phyloP scores from a whole-genome alignment of 2,329 filamentous ascomycete species.

The Scedosporium dehoogii region DNA sequence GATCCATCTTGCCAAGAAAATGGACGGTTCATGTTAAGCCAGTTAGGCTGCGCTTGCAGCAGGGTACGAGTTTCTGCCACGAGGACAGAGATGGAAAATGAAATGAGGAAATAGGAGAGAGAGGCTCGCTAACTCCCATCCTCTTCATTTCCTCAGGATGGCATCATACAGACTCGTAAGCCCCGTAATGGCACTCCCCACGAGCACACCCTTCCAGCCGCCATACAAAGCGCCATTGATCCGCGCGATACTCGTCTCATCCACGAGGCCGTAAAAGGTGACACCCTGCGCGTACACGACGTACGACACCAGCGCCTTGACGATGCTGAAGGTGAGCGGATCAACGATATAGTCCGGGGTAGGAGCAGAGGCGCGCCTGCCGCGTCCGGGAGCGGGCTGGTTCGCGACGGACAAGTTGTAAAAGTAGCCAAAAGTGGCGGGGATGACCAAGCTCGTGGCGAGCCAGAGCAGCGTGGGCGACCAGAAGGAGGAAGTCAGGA shows the following conservation, averaged over 20 bases:
- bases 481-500: constrained; percentile 77
- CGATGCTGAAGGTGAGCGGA: constrained; percentile 81
- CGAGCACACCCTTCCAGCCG: constrained; percentile 59
- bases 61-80: too few species aligned
- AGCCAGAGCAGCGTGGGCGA: constrained; percentile 68
- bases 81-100: too few species aligned
- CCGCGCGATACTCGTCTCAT: constrained; percentile 46
- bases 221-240: constrained; percentile 61
- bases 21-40: too few species aligned
- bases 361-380: constrained; percentile 32
- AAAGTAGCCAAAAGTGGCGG: constrained; percentile 70
- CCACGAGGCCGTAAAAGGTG: constrained; percentile 52
- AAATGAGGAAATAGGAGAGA: too few species aligned
- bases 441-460: constrained; percentile 60
- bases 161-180: constrained; percentile 69
- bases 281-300: constrained; percentile 65
- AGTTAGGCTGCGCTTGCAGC: too few species aligned
- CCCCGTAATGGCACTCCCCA: constrained; percentile 57
- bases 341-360: constrained; percentile 55
- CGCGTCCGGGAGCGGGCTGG: constrained; percentile 22
- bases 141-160: constrained; percentile 55
- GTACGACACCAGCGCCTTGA: constrained; percentile 73
- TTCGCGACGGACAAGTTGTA: constrained; percentile 62
- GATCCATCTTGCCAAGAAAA: too few species aligned
- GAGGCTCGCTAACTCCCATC: not conserved